phyloP scores from a whole-genome alignment of 1,284 basidiomycete genomes.

The Trichosporon ovoides region DNA sequence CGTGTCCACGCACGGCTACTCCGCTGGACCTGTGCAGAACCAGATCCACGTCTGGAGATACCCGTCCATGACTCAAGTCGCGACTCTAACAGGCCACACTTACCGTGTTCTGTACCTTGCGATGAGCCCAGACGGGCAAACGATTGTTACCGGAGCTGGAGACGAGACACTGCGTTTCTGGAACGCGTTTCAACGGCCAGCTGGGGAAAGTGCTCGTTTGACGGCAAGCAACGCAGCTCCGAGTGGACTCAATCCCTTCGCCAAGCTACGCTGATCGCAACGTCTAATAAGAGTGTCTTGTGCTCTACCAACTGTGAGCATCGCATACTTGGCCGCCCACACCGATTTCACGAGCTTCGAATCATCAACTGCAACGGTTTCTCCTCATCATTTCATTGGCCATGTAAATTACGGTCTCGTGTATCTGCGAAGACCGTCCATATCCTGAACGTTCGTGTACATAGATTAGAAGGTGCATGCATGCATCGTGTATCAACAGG shows the following conservation, averaged over 20 bases:
- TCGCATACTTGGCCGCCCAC: no score
- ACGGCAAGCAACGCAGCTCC: not conserved
- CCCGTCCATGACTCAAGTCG: conserved; percentile 86
- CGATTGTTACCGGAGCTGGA: conserved; percentile 95
- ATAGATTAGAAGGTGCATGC: not conserved
- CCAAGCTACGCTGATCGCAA: conserved; percentile 10
- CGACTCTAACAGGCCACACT: conserved; percentile 89
- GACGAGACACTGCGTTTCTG: conserved; percentile 96
- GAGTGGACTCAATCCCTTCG: conserved; percentile 16
- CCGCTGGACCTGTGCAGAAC: conserved; percentile 86
- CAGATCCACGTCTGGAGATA: conserved; percentile 99
- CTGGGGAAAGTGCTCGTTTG: conserved; percentile 11
- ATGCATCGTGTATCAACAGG: not conserved
- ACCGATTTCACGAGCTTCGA: no score
- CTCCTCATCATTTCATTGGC: not conserved
- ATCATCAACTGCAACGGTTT: not conserved
- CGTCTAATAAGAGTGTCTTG: not conserved
- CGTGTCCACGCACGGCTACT: conserved; percentile 96
- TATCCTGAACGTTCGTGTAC: not conserved
- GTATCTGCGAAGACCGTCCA: not conserved
- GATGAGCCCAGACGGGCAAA: conserved; percentile 94
- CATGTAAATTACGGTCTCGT: not conserved
- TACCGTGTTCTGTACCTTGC: conserved; percentile 92
- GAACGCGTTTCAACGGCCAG: conserved; percentile 71
- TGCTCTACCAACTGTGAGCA: not conserved